These are phyloP conservation scores for Zanthoxylum bungeanum DNA, from an alignment of 345 rosid species.

Conservation along the genomic window DNA sequence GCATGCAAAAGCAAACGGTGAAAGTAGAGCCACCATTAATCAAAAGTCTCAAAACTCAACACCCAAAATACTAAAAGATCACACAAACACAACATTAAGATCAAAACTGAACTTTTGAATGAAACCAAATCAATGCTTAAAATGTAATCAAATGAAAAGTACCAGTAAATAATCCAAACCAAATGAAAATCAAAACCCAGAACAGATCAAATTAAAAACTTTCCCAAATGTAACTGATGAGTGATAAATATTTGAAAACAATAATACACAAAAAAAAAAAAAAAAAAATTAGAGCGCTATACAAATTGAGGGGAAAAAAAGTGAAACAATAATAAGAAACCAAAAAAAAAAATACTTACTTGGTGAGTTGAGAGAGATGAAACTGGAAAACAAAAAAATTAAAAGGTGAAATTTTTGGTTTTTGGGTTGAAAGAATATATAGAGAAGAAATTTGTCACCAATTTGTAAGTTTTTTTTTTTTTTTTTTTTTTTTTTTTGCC, in stretches of 20 bases:
- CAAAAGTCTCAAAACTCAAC: slow-evolving; percentile 2
- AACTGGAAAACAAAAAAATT: not conserved
- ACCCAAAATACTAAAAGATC: slow-evolving; percentile 9
- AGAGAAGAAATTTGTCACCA: slow-evolving; percentile 1
- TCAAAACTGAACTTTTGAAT: not conserved
- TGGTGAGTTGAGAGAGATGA: not conserved
- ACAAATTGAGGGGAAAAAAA: not conserved
- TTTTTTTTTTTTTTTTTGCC: not conserved
- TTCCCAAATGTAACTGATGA: not conserved
- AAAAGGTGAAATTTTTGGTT: no score
- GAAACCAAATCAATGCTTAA: slow-evolving; percentile 15
- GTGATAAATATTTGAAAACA: no score
- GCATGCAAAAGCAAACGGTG: slow-evolving; percentile 13
- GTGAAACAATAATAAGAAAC: not conserved
- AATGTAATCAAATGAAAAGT: slow-evolving; percentile 2
- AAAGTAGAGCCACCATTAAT: slow-evolving; percentile 5
- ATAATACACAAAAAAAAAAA: no score
- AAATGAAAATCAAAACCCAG: slow-evolving; percentile 4
- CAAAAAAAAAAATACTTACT: not conserved
- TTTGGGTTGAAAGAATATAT: slow-evolving; percentile 1
- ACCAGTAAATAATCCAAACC: not conserved
- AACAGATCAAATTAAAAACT: slow-evolving; percentile 6
- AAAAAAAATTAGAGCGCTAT: no score
- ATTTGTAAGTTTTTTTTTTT: not conserved
- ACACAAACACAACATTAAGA: not conserved